Evolutionary conservation across 495 filamentous ascomycete species (phyloP).

Genomic region (Penicillium subrubescens): DNA sequence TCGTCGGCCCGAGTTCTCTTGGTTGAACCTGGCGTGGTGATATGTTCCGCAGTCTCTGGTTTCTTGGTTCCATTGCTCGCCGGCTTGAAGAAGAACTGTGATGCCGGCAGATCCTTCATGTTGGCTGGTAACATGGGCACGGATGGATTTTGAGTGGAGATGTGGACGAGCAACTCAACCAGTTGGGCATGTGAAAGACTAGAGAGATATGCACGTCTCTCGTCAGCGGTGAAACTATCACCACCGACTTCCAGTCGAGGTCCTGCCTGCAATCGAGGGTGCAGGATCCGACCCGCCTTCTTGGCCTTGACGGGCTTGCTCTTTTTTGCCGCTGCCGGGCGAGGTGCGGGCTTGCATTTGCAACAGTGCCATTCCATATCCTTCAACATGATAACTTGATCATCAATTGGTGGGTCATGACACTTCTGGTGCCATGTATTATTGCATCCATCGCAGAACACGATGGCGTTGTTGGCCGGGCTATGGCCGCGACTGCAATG

Average conservation of each 20-base stretch:
- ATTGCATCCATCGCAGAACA: constrained; percentile 94
- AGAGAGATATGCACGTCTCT: constrained; percentile 46
- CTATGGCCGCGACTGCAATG: constrained; percentile 78
- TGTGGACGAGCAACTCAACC: constrained; percentile 42
- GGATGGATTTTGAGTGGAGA: constrained; percentile 35
- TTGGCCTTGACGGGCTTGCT: constrained; percentile 27
- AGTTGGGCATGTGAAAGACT: constrained; percentile 41
- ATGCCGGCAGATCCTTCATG: constrained; percentile 27
- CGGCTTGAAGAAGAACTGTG: neutral
- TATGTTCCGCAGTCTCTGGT: neutral
- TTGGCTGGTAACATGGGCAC: constrained; percentile 46
- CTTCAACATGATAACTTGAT: constrained; percentile 65
- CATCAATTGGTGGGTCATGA: constrained; percentile 78
- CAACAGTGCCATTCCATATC: constrained; percentile 79
- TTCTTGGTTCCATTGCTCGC: neutral
- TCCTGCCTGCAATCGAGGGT: constrained; percentile 10
- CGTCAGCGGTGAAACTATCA: constrained; percentile 27
- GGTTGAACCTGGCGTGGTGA: neutral
- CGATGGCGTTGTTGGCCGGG: constrained; percentile 79
- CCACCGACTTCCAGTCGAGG: constrained; percentile 22
- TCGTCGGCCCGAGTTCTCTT: neutral
- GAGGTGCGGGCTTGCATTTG: constrained; percentile 58
- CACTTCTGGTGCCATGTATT: constrained; percentile 88
- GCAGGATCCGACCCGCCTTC: constrained; percentile 10
- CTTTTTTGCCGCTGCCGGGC: constrained; percentile 24